phyloP scores from a whole-genome alignment of 352 stramenopile genomes.

The Phytopythium mirpurense region DNA sequence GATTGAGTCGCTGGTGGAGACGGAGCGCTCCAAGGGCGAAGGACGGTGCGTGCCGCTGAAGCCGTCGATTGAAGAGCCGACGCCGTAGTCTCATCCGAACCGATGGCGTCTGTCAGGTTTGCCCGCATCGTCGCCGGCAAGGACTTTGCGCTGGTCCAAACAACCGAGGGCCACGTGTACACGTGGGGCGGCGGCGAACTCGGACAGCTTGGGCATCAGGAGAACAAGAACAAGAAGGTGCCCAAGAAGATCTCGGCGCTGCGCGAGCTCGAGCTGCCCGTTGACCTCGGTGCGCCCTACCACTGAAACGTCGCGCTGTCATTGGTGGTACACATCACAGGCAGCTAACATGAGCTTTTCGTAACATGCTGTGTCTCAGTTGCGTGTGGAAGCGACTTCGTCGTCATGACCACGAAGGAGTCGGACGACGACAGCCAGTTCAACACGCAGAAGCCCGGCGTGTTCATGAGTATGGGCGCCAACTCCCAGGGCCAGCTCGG shows the following conservation, averaged over 20 bases:
- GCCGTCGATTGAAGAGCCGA: too few species aligned
- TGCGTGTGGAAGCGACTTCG: conserved; percentile 59
- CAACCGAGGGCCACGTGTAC: conserved; percentile 63
- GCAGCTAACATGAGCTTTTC: not conserved
- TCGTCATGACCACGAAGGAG: conserved; percentile 65
- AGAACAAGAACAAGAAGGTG: conserved; percentile 84
- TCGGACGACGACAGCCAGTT: conserved; percentile 68
- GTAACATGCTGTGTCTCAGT: conserved; percentile 13
- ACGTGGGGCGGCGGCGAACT: conserved; percentile 76
- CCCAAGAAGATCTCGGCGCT: conserved; percentile 84
- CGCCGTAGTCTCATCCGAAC: too few species aligned
- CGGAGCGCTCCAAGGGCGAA: conserved; percentile 74
- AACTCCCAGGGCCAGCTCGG: conserved; percentile 67
- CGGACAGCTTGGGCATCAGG: conserved; percentile 75
- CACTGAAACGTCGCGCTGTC: not conserved
- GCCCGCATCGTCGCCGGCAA: conserved; percentile 41
- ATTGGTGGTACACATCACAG: conserved; percentile 1
- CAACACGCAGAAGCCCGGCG: conserved; percentile 65
- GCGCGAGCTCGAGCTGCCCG: conserved; percentile 69
- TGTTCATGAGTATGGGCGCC: conserved; percentile 78
- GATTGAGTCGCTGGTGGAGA: conserved; percentile 62
- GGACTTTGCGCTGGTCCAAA: conserved; percentile 57
- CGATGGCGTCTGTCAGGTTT: conserved; percentile 30
- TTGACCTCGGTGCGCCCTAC: conserved; percentile 40
- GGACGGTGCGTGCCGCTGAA: conserved; percentile 34